Base-by-base conservation (phyloP, 352 stramenopile species). In the Thraustotheca clavata region DNA sequence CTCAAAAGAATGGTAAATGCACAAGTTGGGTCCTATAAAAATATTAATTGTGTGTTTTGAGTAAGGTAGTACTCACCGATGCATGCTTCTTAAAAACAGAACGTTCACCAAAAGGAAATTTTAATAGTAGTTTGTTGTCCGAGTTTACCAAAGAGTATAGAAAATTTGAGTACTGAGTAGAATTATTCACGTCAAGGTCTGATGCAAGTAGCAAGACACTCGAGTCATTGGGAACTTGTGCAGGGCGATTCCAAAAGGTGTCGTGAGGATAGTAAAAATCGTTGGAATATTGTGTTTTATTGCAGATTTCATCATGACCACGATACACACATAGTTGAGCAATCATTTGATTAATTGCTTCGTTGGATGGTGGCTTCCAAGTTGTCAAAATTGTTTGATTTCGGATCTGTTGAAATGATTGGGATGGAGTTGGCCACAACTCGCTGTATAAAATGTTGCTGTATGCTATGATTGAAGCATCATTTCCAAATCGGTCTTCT, bases 71-170 rank as follows among this genome's bases (percentile, higher is more conserved):
- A 35, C 4, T 6, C 39, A 54, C 57, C 26, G 35, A 18, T 22
- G 66, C 67, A 14, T 72, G 76, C 24, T 73, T 33, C 24, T 59
- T 68, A 24, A 73, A 68, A 12, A 70, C 72, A 8, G 71, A 69
- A 43, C 83, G 77, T 18, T 39, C 71, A 5, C 72, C 77, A 54
- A 74, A 73, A 1, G 81, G 72, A 41, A 79, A 83, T 33, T 76
- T 61, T 11, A 83, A 34, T 3, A 81, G 59, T 62, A 79, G 70
- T 33, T 81, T 81, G 40, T 67, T 68, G 1, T 68, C 55, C 1
- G 71, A 57, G 26, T 54, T 33, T 18, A 76, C 61, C 4, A 67
- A 49, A 0, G 59, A 59, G 55, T 67, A 74, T 38, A 78, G 67
- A 22, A 70, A 36, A 29, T 60, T 41, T 14, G 69, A 73, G 66